Conservation (phyloP, 140 eudicot species). For the Stevia rebaudiana region DNA sequence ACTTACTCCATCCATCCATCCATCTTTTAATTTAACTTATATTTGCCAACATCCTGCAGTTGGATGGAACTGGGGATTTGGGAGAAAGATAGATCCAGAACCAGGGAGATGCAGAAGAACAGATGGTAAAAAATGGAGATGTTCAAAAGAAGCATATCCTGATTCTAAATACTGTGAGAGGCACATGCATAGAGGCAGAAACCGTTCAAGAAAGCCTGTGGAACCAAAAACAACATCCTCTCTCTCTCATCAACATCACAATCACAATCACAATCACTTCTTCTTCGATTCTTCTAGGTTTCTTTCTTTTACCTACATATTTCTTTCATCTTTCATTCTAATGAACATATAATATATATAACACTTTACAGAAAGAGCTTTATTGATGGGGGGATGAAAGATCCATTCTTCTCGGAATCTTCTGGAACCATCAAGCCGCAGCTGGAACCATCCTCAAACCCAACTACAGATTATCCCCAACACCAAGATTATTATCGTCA, state of each 20-base stretch:
- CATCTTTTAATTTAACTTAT: not conserved
- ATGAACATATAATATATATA: no score
- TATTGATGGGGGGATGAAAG: slow-evolving; percentile 51
- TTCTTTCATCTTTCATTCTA: no score
- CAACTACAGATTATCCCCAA: no score
- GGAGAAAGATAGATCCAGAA: slow-evolving; percentile 86
- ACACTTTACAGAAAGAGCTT: slow-evolving; percentile 47
- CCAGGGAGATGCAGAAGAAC: slow-evolving; percentile 45
- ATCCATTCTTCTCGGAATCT: slow-evolving; percentile 43
- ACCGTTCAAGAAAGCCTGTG: slow-evolving; percentile 99
- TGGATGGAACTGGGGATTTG: slow-evolving; percentile 86
- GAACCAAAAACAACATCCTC: slow-evolving; percentile 42
- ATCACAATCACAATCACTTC: slow-evolving; percentile 11
- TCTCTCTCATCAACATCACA: slow-evolving; percentile 24
- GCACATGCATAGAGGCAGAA: slow-evolving; percentile 99
- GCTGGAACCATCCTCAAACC: not conserved
- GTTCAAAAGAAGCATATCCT: slow-evolving; percentile 91
- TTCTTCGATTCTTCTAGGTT: slow-evolving; percentile 48
- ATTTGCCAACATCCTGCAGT: no score
- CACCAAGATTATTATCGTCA: no score
- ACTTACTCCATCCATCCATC: no score
- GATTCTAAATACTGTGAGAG: slow-evolving; percentile 98
- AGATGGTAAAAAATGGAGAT: slow-evolving; percentile 1
- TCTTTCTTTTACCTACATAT: no score
- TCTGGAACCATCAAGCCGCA: slow-evolving; percentile 40